phyloP scores from a whole-genome alignment of 768 basidiomycete species.

The Collybiopsis confluens region DNA sequence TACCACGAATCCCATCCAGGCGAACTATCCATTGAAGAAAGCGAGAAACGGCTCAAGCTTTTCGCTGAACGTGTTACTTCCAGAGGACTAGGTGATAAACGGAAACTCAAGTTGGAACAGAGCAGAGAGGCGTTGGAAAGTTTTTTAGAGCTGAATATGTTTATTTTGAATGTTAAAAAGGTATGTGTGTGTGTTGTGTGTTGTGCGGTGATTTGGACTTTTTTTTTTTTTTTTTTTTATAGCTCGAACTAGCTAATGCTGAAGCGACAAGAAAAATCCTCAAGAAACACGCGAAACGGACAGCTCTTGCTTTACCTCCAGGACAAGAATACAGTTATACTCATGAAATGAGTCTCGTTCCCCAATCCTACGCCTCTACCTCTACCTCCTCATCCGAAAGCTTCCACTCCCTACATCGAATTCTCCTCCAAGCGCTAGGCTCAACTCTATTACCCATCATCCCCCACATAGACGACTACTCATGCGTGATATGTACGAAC shows the following conservation, averaged over 20 bases:
- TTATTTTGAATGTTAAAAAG: slow-evolving; percentile 80
- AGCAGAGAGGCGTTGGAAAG: slow-evolving; percentile 57
- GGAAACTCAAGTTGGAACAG: slow-evolving; percentile 52
- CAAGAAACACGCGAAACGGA: slow-evolving; percentile 92
- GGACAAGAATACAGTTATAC: background rate
- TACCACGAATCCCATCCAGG: slow-evolving; percentile 60
- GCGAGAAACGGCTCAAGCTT: slow-evolving; percentile 57
- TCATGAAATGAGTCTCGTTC: background rate
- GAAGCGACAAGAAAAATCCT: slow-evolving; percentile 91
- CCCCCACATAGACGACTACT: slow-evolving; percentile 78
- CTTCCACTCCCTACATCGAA: slow-evolving; percentile 41
- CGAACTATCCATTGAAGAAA: slow-evolving; percentile 65
- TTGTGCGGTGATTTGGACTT: background rate
- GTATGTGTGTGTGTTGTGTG: slow-evolving; percentile 23
- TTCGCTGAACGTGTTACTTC: slow-evolving; percentile 60
- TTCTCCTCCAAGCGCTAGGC: slow-evolving; percentile 79
- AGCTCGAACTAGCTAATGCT: slow-evolving; percentile 81
- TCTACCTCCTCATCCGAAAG: slow-evolving; percentile 19
- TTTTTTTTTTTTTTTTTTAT: background rate
- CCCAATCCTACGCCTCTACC: slow-evolving; percentile 23
- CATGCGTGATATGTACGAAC: slow-evolving; percentile 82
- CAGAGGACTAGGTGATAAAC: slow-evolving; percentile 49
- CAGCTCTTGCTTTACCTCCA: slow-evolving; percentile 64
- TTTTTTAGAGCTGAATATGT: slow-evolving; percentile 74
- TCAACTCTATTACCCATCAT: slow-evolving; percentile 78